These are phyloP conservation scores for Xylariaceae sp. DNA, from an alignment of 2,329 filamentous ascomycete genomes.

Conservation along the genomic window DNA sequence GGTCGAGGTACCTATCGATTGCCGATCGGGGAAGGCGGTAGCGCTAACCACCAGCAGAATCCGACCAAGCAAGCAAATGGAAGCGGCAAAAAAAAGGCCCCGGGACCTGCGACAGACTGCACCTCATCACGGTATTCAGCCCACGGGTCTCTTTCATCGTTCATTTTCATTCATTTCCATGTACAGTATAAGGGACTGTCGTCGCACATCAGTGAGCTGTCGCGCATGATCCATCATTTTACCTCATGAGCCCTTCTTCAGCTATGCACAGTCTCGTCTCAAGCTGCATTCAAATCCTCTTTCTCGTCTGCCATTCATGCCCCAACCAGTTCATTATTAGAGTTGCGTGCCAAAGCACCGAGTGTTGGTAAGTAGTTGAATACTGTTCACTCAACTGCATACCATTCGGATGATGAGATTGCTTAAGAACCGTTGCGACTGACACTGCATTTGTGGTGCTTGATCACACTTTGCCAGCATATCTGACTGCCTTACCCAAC, in stretches of 20 bases:
- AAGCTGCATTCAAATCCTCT: not conserved
- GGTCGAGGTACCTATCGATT: not conserved
- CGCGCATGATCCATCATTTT: not conserved
- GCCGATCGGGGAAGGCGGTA: not conserved
- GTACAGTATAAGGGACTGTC: not conserved
- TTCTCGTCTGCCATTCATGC: not conserved
- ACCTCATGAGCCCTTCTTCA: too few species aligned
- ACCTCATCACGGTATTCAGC: not conserved
- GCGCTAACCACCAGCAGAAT: not conserved
- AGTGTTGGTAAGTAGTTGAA: too few species aligned
- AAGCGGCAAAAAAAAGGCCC: not conserved
- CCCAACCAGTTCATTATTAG: constrained; percentile 11
- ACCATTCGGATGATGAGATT: constrained; percentile 42
- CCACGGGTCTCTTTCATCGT: not conserved
- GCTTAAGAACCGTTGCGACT: constrained; percentile 58
- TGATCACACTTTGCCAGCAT: constrained; percentile 51
- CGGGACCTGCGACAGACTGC: not conserved
- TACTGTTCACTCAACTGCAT: too few species aligned
- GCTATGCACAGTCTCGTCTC: too few species aligned
- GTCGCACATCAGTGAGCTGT: not conserved
- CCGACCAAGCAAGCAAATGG: not conserved
- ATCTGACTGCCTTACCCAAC: constrained; percentile 35
- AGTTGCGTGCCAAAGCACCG: too few species aligned
- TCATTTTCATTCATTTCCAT: not conserved
- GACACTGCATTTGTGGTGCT: constrained; percentile 44